Evolutionary conservation across 371 early-diverging fungal species (phyloP).

Genomic region (Syncephalastrum racemosum): DNA sequence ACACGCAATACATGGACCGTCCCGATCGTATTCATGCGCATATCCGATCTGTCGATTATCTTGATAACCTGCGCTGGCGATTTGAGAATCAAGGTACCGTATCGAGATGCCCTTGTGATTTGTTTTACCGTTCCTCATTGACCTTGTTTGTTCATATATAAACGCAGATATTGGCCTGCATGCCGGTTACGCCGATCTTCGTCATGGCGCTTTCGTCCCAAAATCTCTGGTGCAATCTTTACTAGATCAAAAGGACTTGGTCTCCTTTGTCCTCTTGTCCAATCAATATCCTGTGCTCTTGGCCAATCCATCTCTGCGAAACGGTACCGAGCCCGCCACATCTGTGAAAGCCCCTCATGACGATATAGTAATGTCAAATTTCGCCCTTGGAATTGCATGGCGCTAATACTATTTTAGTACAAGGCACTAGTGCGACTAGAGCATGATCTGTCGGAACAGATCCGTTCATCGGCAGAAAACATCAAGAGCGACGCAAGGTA

Average conservation of each 20-base stretch:
- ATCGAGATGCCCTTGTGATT: neutral
- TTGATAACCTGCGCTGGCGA: conserved; percentile 58
- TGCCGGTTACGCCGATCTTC: conserved; percentile 62
- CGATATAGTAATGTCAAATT: conserved; percentile 15
- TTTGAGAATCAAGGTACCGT: conserved; percentile 42
- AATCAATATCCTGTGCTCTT: conserved; percentile 65
- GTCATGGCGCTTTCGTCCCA: conserved; percentile 58
- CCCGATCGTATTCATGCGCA: conserved; percentile 56
- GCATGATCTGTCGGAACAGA: conserved; percentile 8
- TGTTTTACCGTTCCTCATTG: neutral
- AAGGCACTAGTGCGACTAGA: conserved; percentile 27
- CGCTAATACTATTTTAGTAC: conserved; percentile 19
- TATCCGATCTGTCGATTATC: conserved; percentile 48
- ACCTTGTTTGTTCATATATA: neutral
- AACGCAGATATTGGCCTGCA: conserved; percentile 47
- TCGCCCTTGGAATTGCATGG: neutral
- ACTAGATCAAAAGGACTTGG: conserved; percentile 43
- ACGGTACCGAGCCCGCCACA: conserved; percentile 12
- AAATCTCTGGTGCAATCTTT: conserved; percentile 47
- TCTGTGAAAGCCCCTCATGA: conserved; percentile 12
- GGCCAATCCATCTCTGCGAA: conserved; percentile 45
- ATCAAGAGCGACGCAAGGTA: conserved; percentile 16
- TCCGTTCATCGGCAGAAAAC: neutral
- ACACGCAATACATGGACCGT: conserved; percentile 53
- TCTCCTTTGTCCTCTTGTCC: conserved; percentile 59